Base-by-base conservation (phyloP, 2,329 filamentous ascomycete genomes). In the Didymella pomorum region DNA sequence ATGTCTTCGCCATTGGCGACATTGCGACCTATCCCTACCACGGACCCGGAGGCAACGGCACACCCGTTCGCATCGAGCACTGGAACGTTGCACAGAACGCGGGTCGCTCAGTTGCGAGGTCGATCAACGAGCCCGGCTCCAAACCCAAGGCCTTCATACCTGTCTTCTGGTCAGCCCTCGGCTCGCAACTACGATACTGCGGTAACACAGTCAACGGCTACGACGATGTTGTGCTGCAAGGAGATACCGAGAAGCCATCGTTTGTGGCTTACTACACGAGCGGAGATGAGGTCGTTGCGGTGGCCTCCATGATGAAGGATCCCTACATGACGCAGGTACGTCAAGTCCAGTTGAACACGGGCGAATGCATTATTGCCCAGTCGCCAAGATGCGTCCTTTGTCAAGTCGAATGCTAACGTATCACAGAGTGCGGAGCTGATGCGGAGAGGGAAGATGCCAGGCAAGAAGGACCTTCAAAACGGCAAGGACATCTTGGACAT, bases 1-100 rank as follows among this genome's bases (percentile, higher is more conserved):
- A 94, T 65, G 93, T 97, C 50, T 99, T 91, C 73, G 95, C 95
- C 14, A 87, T 99, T 61, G 94, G 94, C 51, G 95, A 99, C 75
- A 98, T 99, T 62, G 93, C 95, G 12, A 93, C 91, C 0, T 97
- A 92, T 77, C 95, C 95, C 0, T 99, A 99, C 81, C 85, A 92
- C 75, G 95, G 95, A 1, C 95, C 95, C 0, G 93, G 91, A 23
- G 89, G 92, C 25, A 84, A 89, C 16, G 92, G 91, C 62, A 83
- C 83, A 43, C 83, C 84, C 18, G 86, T 90, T 0, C 89, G 95
- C 63, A 97, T 98, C 72, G 95, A 99, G 82, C 95, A 99, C 76
- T 99, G 95, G 95, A 94, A 97, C 78, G 95, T 99, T 2, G 95
- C 95, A 4, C 95, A 98, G 73, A 97, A 98, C 71, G 84, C 91